phyloP scores from a whole-genome alignment of 257 asterid genomes.

The Salvia splendens region DNA sequence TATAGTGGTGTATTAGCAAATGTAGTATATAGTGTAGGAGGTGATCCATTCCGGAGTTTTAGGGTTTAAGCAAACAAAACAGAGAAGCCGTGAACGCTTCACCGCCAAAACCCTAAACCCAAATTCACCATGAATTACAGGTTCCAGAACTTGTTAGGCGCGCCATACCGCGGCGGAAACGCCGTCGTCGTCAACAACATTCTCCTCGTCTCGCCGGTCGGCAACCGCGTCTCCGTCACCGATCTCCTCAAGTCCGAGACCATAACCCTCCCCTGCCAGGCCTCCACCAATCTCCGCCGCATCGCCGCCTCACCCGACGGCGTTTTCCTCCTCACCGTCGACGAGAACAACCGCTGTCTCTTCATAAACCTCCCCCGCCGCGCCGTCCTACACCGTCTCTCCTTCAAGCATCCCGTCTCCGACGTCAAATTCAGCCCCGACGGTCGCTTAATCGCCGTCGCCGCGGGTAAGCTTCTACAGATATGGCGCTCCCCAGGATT shows the following conservation, averaged over 20 bases:
- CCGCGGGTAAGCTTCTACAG: conserved; percentile 88
- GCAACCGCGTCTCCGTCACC: conserved; percentile 90
- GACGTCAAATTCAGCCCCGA: conserved; percentile 84
- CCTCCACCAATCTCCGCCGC: conserved; percentile 81
- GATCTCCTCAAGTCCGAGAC: conserved; percentile 87
- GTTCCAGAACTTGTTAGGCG: conserved; percentile 86
- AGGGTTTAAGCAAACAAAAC: conserved; percentile 38
- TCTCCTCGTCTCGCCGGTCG: conserved; percentile 72
- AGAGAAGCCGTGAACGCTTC: conserved; percentile 24
- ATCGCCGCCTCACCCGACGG: conserved; percentile 87
- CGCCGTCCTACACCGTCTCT: conserved; percentile 72
- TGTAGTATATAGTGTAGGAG: too few species aligned
- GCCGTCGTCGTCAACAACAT: conserved; percentile 58
- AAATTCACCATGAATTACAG: conserved; percentile 66
- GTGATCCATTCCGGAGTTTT: neutral
- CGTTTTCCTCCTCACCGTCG: conserved; percentile 73
- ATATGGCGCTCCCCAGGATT: conserved; percentile 95
- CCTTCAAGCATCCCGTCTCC: conserved; percentile 70
- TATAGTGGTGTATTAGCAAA: too few species aligned
- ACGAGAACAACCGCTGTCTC: conserved; percentile 84
- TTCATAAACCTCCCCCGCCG: conserved; percentile 85
- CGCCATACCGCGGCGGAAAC: conserved; percentile 96
- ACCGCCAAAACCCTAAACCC: conserved; percentile 30
- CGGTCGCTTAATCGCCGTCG: conserved; percentile 75
- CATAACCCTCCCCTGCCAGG: conserved; percentile 72